phyloP scores from a whole-genome alignment of 805 yeast genomes.

The Kluyveromyces lactis region DNA sequence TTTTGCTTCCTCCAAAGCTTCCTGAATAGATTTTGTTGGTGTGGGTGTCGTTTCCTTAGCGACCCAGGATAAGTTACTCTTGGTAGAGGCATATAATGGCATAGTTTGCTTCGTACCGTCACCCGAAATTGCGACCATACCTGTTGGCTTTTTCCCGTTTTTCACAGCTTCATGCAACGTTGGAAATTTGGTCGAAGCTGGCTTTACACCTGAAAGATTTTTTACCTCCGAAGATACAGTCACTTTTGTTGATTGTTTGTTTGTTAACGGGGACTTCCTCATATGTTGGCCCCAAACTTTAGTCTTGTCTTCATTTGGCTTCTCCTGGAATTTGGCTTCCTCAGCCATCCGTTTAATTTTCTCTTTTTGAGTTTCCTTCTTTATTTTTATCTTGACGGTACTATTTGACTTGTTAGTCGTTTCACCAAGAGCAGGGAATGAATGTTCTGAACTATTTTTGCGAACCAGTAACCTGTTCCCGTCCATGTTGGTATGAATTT shows the following conservation, averaged over 20 bases:
- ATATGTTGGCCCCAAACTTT: too few species aligned
- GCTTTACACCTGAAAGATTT: neutral
- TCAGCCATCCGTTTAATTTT: slow-evolving; percentile 12
- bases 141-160: slow-evolving; percentile 1
- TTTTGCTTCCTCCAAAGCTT: slow-evolving; percentile 72
- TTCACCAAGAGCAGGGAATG: slow-evolving; percentile 1
- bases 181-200: slow-evolving; percentile 1
- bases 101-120: slow-evolving; percentile 7
- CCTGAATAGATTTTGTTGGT: slow-evolving; percentile 43
- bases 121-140: neutral
- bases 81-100: slow-evolving; percentile 6
- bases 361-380: slow-evolving; percentile 24
- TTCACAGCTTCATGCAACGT: slow-evolving; percentile 1
- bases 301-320: neutral
- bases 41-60: neutral
- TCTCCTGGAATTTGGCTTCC: neutral
- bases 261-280: too few species aligned
- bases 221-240: neutral
- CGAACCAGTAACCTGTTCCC: neutral
- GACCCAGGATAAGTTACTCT: neutral
- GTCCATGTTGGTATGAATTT: neutral
- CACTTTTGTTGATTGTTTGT: neutral
- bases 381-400: slow-evolving; percentile 10
- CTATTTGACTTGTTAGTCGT: slow-evolving; percentile 10
- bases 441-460: neutral